Base-by-base conservation (phyloP, 495 filamentous ascomycete species). In the Tetracladium setigerum region DNA sequence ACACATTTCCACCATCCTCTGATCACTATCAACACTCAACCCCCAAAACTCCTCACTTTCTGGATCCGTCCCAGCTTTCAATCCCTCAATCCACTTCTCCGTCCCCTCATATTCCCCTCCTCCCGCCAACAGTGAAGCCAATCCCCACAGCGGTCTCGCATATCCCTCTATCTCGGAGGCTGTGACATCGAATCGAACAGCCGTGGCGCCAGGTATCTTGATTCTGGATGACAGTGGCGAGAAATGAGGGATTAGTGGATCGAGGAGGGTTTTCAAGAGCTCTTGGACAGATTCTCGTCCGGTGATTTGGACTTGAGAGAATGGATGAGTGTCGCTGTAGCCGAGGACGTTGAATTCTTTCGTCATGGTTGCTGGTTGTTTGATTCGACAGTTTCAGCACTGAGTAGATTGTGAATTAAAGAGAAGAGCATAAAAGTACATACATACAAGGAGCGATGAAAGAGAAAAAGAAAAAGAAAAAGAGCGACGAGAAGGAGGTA, bases 1-100 rank as follows among this genome's bases (percentile, higher is more conserved):
- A 55, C 83, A 87, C 75, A 87, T 86, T 60, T 88, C 86, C 15
- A 88, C 85, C 83, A 88, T 89, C n/a, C 85, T 68, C 69, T 89
- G 84, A 52, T 89, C 84, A 45, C 79, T 74, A 57, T 86, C 83
- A 52, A 79, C 70, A 44, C 83, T 79, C 32, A 75, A 74, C 5
- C 84, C 84, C 83, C 84, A 90, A 55, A 78, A 89, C 65, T 88
- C 84, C 0, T 72, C 66, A 50, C 69, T 70, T 33, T 73, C 65
- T 1, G 82, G 81, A 47, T 89, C 77, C 0, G 82, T 86, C 0
- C 84, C 84, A 15, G 77, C 71, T 34, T 73, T 75, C 34, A 89
- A 30, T 4, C 53, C 53, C 34, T 78, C 66, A 12, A 84, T 70
- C 79, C 78, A 90, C 58, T 76, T 74, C 30, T 74, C 63, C 0